Percentiles rank a stretch among this genome's conserved stretches.
These are phyloP conservation scores for Cercophora newfieldiana DNA, from an alignment of 495 filamentous ascomycete species.

Conservation along the genomic window DNA sequence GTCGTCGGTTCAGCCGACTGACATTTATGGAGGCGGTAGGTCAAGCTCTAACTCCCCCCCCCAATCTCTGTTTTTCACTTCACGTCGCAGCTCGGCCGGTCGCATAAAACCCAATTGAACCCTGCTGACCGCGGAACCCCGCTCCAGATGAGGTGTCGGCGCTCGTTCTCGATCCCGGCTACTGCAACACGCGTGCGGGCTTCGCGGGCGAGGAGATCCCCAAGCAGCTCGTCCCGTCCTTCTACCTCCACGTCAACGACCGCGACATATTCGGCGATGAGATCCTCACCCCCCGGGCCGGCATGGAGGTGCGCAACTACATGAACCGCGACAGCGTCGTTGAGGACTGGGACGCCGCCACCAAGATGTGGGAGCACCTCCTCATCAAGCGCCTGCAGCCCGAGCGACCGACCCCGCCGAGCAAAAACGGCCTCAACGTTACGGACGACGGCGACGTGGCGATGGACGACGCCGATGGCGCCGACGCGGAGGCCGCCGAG, in stretches of 20 bases:
- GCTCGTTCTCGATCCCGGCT: slow-evolving; percentile 93
- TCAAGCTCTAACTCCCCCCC: slow-evolving; percentile 26
- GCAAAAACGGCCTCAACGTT: slow-evolving; percentile 70
- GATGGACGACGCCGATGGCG: slow-evolving; percentile 56
- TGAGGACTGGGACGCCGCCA: slow-evolving; percentile 93
- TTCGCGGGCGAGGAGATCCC: slow-evolving; percentile 97
- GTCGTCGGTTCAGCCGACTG: slow-evolving; percentile 54
- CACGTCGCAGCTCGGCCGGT: neutral
- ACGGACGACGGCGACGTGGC: slow-evolving; percentile 49
- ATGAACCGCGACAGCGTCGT: slow-evolving; percentile 88
- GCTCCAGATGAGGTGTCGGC: slow-evolving; percentile 90
- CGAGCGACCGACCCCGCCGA: slow-evolving; percentile 64
- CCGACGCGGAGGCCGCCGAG: slow-evolving; percentile 56
- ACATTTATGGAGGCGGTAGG: slow-evolving; percentile 82
- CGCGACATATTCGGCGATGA: slow-evolving; percentile 84
- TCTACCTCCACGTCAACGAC: slow-evolving; percentile 62
- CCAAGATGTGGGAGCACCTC: slow-evolving; percentile 76
- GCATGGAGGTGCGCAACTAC: slow-evolving; percentile 82
- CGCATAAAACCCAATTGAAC: slow-evolving; percentile 2
- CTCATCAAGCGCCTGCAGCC: slow-evolving; percentile 74
- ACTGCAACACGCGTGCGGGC: slow-evolving; percentile 84
- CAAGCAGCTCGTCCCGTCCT: slow-evolving; percentile 86
- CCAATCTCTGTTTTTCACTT: neutral
- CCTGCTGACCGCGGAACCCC: slow-evolving; percentile 8
- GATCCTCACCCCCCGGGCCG: slow-evolving; percentile 69